Conservation (phyloP, 441 rosid species). For the Eruca vesicaria region DNA sequence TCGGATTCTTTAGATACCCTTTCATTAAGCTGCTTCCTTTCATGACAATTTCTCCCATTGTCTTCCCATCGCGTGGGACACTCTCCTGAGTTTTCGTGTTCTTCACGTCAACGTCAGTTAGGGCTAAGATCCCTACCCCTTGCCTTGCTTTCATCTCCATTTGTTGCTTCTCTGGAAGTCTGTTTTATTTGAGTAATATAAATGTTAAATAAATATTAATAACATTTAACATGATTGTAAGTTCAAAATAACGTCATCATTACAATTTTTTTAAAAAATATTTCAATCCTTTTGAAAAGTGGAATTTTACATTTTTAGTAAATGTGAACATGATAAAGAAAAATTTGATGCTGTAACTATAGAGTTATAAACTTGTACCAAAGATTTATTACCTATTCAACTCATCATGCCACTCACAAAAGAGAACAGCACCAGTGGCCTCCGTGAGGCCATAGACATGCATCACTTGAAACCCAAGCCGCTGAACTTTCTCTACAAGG, state of each 20-base stretch:
- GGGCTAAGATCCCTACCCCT: constrained; percentile 48
- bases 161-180: constrained; percentile 39
- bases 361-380: constrained; percentile 29
- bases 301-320: no score
- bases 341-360: no score
- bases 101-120: constrained; percentile 63
- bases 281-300: no score
- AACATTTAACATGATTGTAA: constrained; percentile 40
- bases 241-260: not conserved
- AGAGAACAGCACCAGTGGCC: constrained; percentile 62
- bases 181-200: constrained; percentile 35
- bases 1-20: constrained; percentile 56
- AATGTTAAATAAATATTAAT: constrained; percentile 45
- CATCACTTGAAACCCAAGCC: constrained; percentile 51
- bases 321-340: no score
- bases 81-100: constrained; percentile 44
- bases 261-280: no score
- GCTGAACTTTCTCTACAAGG: constrained; percentile 44
- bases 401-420: constrained; percentile 64
- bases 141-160: constrained; percentile 44
- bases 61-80: constrained; percentile 56
- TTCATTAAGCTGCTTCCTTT: constrained; percentile 67
- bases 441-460: constrained; percentile 70
- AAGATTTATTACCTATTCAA: constrained; percentile 42
- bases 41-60: constrained; percentile 64